These are phyloP conservation scores for Pyricularia sp. DNA, from an alignment of 2,329 filamentous ascomycete species.

Conservation along the genomic window DNA sequence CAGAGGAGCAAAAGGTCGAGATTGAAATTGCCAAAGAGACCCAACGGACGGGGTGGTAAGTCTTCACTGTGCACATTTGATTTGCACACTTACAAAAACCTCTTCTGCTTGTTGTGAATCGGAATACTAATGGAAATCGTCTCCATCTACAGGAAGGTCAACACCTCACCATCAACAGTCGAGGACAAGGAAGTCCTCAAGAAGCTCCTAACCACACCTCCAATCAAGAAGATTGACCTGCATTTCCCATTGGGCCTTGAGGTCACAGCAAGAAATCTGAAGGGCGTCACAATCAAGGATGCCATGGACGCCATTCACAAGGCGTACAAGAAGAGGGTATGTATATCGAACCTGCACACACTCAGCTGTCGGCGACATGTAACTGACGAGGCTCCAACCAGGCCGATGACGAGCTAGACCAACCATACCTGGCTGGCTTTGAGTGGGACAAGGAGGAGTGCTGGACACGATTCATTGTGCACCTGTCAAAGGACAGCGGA, in stretches of 20 bases:
- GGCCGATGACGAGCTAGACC: slow-evolving; percentile 85
- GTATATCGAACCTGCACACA: slow-evolving; percentile 17
- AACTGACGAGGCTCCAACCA: slow-evolving; percentile 25
- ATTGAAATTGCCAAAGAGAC: slow-evolving; percentile 72
- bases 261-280: slow-evolving; percentile 82
- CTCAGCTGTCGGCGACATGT: slow-evolving; percentile 1
- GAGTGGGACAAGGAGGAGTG: slow-evolving; percentile 94
- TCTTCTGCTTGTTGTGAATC: neutral
- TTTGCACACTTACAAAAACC: neutral
- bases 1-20: slow-evolving; percentile 65
- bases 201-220: slow-evolving; percentile 68
- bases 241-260: slow-evolving; percentile 83
- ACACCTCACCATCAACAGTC: slow-evolving; percentile 67
- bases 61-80: slow-evolving; percentile 9
- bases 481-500: slow-evolving; percentile 61
- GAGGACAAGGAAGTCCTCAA: slow-evolving; percentile 82
- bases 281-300: slow-evolving; percentile 96
- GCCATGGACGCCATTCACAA: slow-evolving; percentile 93
- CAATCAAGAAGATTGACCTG: slow-evolving; percentile 89
- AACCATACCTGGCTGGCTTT: slow-evolving; percentile 83
- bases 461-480: slow-evolving; percentile 80
- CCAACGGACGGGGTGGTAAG: slow-evolving; percentile 81
- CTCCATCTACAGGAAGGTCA: slow-evolving; percentile 66
- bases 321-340: slow-evolving; percentile 90
- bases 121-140: neutral